These are phyloP conservation scores for Erucastrum elatum DNA, from an alignment of 345 rosid species.

Conservation along the genomic window DNA sequence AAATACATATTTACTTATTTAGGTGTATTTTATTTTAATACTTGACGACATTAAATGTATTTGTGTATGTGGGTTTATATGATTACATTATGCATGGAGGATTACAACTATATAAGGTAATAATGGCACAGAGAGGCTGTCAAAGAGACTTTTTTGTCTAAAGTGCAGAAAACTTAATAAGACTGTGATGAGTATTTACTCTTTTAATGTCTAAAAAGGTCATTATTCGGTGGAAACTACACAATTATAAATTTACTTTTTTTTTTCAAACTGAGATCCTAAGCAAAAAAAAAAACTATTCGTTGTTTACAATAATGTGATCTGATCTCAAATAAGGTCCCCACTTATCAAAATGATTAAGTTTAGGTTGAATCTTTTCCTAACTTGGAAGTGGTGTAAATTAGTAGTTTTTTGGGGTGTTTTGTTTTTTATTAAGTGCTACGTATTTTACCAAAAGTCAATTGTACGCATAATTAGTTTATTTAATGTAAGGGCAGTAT, in stretches of 20 bases:
- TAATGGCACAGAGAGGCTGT: slow-evolving; percentile 40
- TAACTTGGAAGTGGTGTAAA: not conserved
- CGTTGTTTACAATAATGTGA: not conserved
- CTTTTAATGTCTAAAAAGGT: slow-evolving; percentile 42
- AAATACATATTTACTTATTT: not conserved
- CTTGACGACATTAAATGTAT: not conserved
- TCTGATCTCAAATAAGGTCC: not conserved
- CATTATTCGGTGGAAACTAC: slow-evolving; percentile 42
- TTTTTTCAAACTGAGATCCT: slow-evolving; percentile 15
- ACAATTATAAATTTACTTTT: slow-evolving; percentile 26
- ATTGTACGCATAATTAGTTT: no score
- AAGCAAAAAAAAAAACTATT: not conserved
- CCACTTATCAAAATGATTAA: not conserved
- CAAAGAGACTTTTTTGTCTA: slow-evolving; percentile 33
- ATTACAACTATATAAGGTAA: slow-evolving; percentile 34
- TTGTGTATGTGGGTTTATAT: slow-evolving; percentile 18
- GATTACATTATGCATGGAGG: slow-evolving; percentile 39
- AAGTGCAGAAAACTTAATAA: slow-evolving; percentile 39
- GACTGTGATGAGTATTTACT: slow-evolving; percentile 36
- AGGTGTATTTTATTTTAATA: not conserved
- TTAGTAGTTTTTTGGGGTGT: not conserved
- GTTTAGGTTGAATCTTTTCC: not conserved
- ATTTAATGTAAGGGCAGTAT: not conserved
- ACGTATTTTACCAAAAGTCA: no score
- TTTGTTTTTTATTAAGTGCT: not conserved